Base-by-base conservation (phyloP, 2,329 filamentous ascomycete genomes). In the Lanzia echinophila region DNA sequence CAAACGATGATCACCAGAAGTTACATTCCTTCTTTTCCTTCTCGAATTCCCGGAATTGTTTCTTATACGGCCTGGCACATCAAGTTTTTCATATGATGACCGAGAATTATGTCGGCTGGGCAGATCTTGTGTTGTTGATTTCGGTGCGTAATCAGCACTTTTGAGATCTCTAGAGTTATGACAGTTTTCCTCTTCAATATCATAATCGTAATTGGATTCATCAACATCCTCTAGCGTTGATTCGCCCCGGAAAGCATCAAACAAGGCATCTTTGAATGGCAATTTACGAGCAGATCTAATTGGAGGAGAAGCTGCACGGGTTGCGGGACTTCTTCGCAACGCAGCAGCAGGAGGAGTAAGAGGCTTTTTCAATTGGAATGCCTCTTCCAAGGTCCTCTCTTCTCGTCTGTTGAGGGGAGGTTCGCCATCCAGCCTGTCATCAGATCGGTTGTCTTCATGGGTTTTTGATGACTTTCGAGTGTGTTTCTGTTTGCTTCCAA, bases 171-270 rank as follows among this genome's bases (percentile, higher is more conserved):
- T 60, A 19, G 54, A 43, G 22, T 46, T 20, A 44, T 28, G 44
- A 32, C 43, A 43, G n/a, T 59, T 62, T 8, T 64, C 60, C 32
- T 50, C 53, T 41, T 64, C 62, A 45, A 58, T 56, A 11, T 60
- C 31, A 6, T 61, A 58, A 50, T 39, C 42, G 38, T 53, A 41
- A 32, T 53, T 22, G 15, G 34, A 17, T 3, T 61, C 60, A 45
- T 56, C 61, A 10, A 62, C 58, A 22, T 47, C 50, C 28, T 56
- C 51, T 31, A 63, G 57, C 7, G 68, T 73, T 2, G 82, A 84
- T 64, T 85, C 81, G 31, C 82, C 82, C 38, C 76, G 76, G 62
- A 86, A 85, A 3, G 81, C 82, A 56, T 82, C 81, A 51, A 78
- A 79, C 8, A 86, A 68, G 44, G 76, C 75, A 39, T 83, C 82